Conservation (phyloP, 305 asterid genomes). For the Euphrasia arctica region DNA sequence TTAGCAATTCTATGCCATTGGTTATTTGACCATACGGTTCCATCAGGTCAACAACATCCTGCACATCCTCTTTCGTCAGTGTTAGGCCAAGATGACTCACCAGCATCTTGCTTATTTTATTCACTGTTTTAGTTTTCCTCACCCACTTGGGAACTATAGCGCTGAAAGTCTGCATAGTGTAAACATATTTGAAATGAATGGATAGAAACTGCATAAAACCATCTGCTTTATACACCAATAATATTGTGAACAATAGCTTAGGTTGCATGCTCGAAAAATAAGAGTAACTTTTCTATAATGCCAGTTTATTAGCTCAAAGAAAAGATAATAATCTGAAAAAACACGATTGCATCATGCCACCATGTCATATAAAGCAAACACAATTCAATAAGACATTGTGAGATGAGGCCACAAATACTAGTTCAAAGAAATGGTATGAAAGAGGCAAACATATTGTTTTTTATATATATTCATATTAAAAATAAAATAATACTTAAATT, state of each 20-base stretch:
- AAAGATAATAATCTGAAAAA: constrained; percentile 6
- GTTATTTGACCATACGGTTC: constrained; percentile 94
- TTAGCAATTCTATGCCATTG: constrained; percentile 74
- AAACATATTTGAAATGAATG: constrained; percentile 21
- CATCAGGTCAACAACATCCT: constrained; percentile 89
- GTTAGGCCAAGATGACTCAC: constrained; percentile 91
- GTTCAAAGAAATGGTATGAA: constrained; percentile 18
- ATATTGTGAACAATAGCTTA: constrained; percentile 10
- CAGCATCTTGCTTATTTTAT: constrained; percentile 60
- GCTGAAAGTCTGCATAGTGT: constrained; percentile 70
- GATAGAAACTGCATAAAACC: constrained; percentile 14
- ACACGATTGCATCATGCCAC: constrained; percentile 9
- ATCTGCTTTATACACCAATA: constrained; percentile 8
- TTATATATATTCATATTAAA: not conserved
- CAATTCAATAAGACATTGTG: not conserved
- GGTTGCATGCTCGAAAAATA: constrained; percentile 4
- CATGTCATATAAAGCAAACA: constrained; percentile 5
- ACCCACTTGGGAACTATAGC: constrained; percentile 70
- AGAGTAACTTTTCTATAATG: constrained; percentile 1
- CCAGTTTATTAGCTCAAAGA: constrained; percentile 2
- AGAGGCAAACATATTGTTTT: not conserved
- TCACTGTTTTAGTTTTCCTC: constrained; percentile 57
- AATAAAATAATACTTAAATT: constrained; percentile 1
- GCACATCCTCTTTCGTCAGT: constrained; percentile 79
- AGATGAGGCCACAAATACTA: constrained; percentile 8